Evolutionary conservation across 495 filamentous ascomycete species (phyloP).

Genomic region (Trichoderma virens): DNA sequence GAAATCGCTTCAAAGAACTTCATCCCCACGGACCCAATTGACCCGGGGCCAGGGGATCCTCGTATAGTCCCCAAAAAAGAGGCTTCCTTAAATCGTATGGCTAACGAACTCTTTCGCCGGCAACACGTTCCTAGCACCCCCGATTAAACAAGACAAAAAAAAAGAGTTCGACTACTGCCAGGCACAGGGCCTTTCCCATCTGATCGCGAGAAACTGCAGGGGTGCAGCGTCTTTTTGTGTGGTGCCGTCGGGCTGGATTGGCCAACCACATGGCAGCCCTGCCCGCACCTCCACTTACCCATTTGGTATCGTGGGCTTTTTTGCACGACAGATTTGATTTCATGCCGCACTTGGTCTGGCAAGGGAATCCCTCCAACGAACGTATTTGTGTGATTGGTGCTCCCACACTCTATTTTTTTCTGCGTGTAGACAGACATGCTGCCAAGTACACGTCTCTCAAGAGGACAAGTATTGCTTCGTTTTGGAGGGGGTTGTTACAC

Average conservation of each 20-base stretch:
- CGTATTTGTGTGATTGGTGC: too few species aligned
- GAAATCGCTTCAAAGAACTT: neutral
- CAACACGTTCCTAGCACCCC: neutral
- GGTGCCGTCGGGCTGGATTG: neutral
- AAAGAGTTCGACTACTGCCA: constrained; percentile 4
- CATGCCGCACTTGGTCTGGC: too few species aligned
- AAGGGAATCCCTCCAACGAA: too few species aligned
- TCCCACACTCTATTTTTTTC: too few species aligned
- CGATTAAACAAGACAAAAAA: neutral
- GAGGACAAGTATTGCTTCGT: neutral
- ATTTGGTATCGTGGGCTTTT: too few species aligned
- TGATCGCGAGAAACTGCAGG: neutral
- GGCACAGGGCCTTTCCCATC: neutral
- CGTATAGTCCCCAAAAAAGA: too few species aligned
- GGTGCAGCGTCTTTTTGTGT: too few species aligned
- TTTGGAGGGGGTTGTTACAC: neutral
- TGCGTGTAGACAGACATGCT: neutral
- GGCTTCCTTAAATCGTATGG: neutral
- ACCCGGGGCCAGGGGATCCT: too few species aligned
- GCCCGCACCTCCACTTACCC: neutral
- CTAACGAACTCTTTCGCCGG: neutral
- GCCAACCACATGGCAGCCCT: constrained; percentile 5
- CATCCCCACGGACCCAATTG: neutral
- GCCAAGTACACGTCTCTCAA: too few species aligned
- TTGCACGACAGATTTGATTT: too few species aligned